Evolutionary conservation across 805 yeast species (phyloP).

Genomic region (Yamadazyma endophytica): DNA sequence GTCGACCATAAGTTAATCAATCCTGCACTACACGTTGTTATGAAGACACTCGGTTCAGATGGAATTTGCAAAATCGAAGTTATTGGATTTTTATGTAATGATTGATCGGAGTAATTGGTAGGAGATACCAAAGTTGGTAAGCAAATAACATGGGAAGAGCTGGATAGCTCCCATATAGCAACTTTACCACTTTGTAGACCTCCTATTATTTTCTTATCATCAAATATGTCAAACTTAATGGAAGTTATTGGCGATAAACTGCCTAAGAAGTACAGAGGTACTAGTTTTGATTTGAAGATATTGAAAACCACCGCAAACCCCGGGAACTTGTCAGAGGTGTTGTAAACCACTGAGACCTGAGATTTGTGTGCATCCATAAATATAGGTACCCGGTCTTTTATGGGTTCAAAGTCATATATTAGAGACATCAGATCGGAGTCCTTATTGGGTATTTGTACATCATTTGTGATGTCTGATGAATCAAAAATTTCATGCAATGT

Average conservation of each 20-base stretch:
- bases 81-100: constrained; percentile 18
- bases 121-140: constrained; percentile 23
- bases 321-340: constrained; percentile 8
- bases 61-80: constrained; percentile 17
- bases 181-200: constrained; percentile 49
- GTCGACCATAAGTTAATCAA: constrained; percentile 31
- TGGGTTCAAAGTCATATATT: constrained; percentile 1
- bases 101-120: constrained; percentile 10
- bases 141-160: constrained; percentile 10
- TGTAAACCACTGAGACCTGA: constrained; percentile 2
- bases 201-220: constrained; percentile 40
- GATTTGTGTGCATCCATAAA: constrained; percentile 1
- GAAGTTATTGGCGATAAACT: constrained; percentile 36
- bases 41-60: constrained; percentile 7
- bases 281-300: constrained; percentile 7
- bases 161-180: constrained; percentile 46
- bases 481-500: constrained; percentile 16
- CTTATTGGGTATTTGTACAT: constrained; percentile 1
- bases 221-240: constrained; percentile 36
- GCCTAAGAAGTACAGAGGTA: constrained; percentile 28
- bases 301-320: constrained; percentile 36
- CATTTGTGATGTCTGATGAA: constrained; percentile 2
- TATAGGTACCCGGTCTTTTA: constrained; percentile 3
- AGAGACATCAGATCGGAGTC: neutral
- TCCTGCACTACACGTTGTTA: constrained; percentile 18